phyloP scores from a whole-genome alignment of 257 asterid genomes.

The Solanum clarkiae region DNA sequence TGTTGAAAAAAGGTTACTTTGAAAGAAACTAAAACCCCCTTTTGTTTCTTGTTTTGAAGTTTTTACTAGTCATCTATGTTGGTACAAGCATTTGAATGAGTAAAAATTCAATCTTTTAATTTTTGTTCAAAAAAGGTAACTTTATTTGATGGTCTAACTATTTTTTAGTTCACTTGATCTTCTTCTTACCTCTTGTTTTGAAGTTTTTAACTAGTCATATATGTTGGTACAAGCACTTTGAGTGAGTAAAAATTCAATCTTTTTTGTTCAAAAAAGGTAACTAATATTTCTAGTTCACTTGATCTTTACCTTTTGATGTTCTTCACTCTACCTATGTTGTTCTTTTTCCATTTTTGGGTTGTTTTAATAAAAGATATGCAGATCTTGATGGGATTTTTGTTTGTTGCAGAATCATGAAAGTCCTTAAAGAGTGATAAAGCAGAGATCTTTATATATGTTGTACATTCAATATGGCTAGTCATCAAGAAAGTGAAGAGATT shows the following conservation, averaged over 20 bases:
- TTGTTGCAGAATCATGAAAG: slow-evolving; percentile 1
- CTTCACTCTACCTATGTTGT: slow-evolving; percentile 3
- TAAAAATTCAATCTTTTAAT: slow-evolving; percentile 21
- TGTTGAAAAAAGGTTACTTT: slow-evolving; percentile 3
- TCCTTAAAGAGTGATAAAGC: not conserved
- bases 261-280: slow-evolving; percentile 12
- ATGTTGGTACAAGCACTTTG: not conserved
- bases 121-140: slow-evolving; percentile 4
- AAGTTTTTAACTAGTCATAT: not conserved
- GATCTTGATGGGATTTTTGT: not conserved
- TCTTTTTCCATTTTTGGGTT: not conserved
- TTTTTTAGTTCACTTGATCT: not conserved
- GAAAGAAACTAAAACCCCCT: not conserved
- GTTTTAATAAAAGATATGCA: not conserved
- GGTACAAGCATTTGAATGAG: not conserved
- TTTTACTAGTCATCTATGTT: slow-evolving; percentile 2
- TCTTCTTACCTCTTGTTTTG: slow-evolving; percentile 2
- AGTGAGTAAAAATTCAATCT: slow-evolving; percentile 16
- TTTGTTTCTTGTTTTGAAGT: slow-evolving; percentile 4
- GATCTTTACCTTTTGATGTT: slow-evolving; percentile 1
- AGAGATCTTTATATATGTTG: not conserved
- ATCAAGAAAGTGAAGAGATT: slow-evolving; percentile 17
- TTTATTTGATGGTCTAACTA: not conserved
- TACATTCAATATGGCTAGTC: slow-evolving; percentile 24
- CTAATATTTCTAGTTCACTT: slow-evolving; percentile 1